Percentiles rank a stretch among this genome's conserved stretches.
These are phyloP conservation scores for Celoporthe dispersa DNA, from an alignment of 2,329 filamentous ascomycete genomes.

Conservation along the genomic window DNA sequence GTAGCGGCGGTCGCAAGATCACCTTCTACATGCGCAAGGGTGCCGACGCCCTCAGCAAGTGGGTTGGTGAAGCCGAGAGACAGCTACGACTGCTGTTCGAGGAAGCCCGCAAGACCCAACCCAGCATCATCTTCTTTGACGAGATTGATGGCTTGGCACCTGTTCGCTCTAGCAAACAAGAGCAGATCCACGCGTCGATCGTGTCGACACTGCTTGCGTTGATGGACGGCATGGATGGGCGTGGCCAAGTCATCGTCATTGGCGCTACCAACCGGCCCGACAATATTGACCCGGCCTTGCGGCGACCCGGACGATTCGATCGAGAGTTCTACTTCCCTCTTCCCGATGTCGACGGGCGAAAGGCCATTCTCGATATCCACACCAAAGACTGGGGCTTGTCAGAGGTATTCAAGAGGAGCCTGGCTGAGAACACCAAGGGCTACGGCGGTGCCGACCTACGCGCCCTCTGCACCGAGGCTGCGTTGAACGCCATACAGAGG, in stretches of 20 bases:
- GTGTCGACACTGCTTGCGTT: slow-evolving; percentile 90
- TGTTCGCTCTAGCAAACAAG: slow-evolving; percentile 95
- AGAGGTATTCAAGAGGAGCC: slow-evolving; percentile 76
- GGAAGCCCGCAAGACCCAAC: slow-evolving; percentile 92
- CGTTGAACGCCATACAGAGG: slow-evolving; percentile 92
- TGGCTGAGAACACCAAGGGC: slow-evolving; percentile 90
- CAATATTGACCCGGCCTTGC: slow-evolving; percentile 93
- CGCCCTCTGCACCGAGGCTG: slow-evolving; percentile 93
- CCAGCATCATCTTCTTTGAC: slow-evolving; percentile 99
- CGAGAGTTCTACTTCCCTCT: slow-evolving; percentile 98
- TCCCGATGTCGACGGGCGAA: slow-evolving; percentile 78
- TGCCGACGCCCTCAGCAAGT: slow-evolving; percentile 96
- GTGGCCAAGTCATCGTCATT: slow-evolving; percentile 97
- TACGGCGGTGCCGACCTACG: slow-evolving; percentile 95
- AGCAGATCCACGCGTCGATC: slow-evolving; percentile 98
- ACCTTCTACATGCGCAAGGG: slow-evolving; percentile 99
- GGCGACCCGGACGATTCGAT: slow-evolving; percentile 92
- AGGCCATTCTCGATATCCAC: slow-evolving; percentile 91
- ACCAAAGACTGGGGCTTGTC: slow-evolving; percentile 91
- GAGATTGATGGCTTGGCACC: slow-evolving; percentile 97
- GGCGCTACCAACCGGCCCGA: slow-evolving; percentile 98
- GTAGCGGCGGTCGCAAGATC: slow-evolving; percentile 87
- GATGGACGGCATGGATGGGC: slow-evolving; percentile 99
- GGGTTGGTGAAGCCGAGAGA: slow-evolving; percentile 97
- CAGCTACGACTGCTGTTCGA: slow-evolving; percentile 93